Evolutionary conservation across 139 green algal genomes (phyloP).

Genomic region (Spirogloea muscicola): DNA sequence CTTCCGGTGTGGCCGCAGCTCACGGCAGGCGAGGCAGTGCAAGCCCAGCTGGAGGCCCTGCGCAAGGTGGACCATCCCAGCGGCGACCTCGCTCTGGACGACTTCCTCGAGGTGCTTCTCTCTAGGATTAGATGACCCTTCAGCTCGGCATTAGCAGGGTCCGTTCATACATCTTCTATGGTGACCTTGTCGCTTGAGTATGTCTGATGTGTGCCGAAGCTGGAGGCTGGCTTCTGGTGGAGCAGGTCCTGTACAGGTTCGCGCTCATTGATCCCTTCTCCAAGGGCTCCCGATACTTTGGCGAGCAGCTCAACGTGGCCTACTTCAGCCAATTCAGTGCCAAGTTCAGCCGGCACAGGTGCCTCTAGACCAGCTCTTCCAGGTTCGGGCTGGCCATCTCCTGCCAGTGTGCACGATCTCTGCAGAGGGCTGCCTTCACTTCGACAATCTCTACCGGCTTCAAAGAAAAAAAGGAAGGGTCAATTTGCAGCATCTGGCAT

Average conservation of each 20-base stretch:
- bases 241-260: constrained; percentile 26
- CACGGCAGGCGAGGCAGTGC: constrained; percentile 6
- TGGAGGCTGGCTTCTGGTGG: neutral
- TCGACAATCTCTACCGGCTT: too few species aligned
- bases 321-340: constrained; percentile 23
- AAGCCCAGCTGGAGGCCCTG: constrained; percentile 4
- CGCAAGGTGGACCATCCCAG: constrained; percentile 5
- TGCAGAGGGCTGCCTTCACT: too few species aligned
- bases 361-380: too few species aligned
- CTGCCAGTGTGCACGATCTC: too few species aligned
- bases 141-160: neutral
- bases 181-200: neutral
- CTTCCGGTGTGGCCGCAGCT: neutral
- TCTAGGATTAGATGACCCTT: neutral
- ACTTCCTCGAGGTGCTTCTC: constrained; percentile 3
- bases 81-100: neutral
- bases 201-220: neutral
- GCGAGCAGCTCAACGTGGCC: constrained; percentile 2
- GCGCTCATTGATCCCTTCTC: constrained; percentile 11
- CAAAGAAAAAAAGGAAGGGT: too few species aligned
- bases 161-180: neutral
- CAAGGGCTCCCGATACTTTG: constrained; percentile 12
- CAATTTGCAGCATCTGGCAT: too few species aligned
- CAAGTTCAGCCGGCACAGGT: constrained; percentile 15
- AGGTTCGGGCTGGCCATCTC: too few species aligned